Percentiles rank a stretch among this genome's conserved stretches.
phyloP scores from a whole-genome alignment of 106 monocot genomes.

The Hemerocallis citrina region DNA sequence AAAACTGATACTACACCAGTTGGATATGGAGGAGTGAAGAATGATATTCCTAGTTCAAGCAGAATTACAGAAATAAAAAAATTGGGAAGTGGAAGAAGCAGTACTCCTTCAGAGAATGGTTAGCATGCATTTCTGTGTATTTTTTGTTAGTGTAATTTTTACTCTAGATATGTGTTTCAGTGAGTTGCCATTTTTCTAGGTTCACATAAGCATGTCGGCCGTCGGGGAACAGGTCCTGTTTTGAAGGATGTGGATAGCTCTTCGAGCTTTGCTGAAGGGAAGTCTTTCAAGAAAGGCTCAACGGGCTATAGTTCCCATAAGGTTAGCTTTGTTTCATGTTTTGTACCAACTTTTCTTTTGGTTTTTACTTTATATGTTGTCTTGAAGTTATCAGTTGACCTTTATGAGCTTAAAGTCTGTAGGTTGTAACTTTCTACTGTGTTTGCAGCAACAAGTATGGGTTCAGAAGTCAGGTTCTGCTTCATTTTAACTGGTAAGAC shows the following conservation, averaged over 20 bases:
- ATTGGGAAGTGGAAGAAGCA: constrained; percentile 23
- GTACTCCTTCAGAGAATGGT: constrained; percentile 39
- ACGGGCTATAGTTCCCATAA: constrained; percentile 55
- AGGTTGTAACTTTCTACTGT: constrained; percentile 3
- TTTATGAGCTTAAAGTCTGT: not conserved
- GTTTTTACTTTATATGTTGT: not conserved
- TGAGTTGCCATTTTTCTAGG: constrained; percentile 22
- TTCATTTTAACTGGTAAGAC: too few relatives aligned
- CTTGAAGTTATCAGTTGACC: too few relatives aligned
- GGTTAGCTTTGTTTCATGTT: constrained; percentile 14
- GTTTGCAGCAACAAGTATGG: constrained; percentile 50
- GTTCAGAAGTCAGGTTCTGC: constrained; percentile 57
- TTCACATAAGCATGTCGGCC: constrained; percentile 45
- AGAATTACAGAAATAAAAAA: constrained; percentile 35
- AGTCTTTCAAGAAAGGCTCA: constrained; percentile 39
- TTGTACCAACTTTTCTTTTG: not conserved
- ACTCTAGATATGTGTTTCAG: not conserved
- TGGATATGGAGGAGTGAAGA: constrained; percentile 33
- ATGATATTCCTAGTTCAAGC: constrained; percentile 13
- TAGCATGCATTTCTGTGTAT: not conserved
- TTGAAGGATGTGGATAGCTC: constrained; percentile 45
- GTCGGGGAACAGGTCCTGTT: constrained; percentile 39
- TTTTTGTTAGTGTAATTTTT: not conserved
- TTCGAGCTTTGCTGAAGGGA: constrained; percentile 35
- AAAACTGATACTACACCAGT: not conserved